A percentile compares a stretch with the other conserved stretches of the same genome.
Evolutionary conservation across 805 yeast genomes (phyloP).

Genomic region (Limtongozyma cylindracea): DNA sequence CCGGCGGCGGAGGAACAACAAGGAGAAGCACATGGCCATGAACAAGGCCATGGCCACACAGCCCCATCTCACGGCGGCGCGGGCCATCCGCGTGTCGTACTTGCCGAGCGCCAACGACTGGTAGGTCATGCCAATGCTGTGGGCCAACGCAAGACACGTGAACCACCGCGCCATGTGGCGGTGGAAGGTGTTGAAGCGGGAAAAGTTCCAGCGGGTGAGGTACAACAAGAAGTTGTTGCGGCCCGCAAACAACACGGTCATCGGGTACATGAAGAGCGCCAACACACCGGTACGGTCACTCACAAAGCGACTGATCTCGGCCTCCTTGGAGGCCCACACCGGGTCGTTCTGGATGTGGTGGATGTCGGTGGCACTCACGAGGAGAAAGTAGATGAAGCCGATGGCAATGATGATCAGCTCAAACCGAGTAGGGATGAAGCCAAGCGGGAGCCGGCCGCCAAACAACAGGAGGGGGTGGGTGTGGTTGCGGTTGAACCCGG

Average conservation of each 20-base stretch:
- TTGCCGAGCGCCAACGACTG: constrained; percentile 8
- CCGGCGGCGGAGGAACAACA: constrained; percentile 21
- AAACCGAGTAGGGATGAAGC: background rate
- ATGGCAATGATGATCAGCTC: background rate
- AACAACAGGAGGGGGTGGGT: background rate
- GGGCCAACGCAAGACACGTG: constrained; percentile 23
- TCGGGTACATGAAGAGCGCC: constrained; percentile 22
- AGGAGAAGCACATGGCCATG: constrained; percentile 19
- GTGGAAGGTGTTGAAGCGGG: constrained; percentile 38
- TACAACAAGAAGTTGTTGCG: constrained; percentile 43
- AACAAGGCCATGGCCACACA: constrained; percentile 9
- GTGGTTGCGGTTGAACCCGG: background rate
- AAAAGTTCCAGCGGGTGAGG: constrained; percentile 35
- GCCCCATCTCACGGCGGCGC: constrained; percentile 10
- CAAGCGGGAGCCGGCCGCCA: background rate
- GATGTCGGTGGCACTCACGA: background rate
- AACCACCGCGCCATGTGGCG: constrained; percentile 35
- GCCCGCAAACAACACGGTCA: constrained; percentile 34
- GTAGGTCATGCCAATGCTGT: constrained; percentile 12
- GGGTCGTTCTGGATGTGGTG: background rate
- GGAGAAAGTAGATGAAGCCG: background rate
- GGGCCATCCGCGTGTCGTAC: constrained; percentile 7
- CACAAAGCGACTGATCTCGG: background rate
- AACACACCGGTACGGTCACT: constrained; percentile 28
- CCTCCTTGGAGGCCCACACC: background rate